Evolutionary conservation across 352 stramenopile species (phyloP).

Genomic region (Globisporangium viniferum): DNA sequence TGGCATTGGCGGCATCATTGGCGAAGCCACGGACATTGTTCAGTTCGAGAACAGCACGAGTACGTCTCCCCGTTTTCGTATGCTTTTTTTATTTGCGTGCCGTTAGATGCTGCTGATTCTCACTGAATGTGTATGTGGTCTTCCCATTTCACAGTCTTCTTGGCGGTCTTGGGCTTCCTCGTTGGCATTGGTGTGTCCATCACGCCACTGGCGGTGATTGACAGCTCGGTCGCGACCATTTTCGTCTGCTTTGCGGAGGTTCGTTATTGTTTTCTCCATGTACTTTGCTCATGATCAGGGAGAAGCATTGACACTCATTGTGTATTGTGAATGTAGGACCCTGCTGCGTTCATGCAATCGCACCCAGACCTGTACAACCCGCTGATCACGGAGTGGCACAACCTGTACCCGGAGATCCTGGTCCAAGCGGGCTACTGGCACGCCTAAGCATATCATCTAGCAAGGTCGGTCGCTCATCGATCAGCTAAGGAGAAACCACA

Average conservation of each 20-base stretch:
- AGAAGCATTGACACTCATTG: background rate
- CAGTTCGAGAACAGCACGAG: conserved; percentile 66
- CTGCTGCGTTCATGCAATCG: conserved; percentile 69
- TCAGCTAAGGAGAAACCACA: background rate
- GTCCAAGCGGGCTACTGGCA: conserved; percentile 85
- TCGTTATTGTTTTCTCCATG: conserved; percentile 1
- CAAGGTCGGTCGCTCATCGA: background rate
- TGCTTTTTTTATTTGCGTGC: too few species aligned
- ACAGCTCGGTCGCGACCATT: conserved; percentile 93
- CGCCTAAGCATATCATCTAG: conserved; percentile 22
- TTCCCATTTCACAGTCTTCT: conserved; percentile 29
- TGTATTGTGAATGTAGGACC: conserved; percentile 37
- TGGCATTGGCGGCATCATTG: conserved; percentile 45
- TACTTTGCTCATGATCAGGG: background rate
- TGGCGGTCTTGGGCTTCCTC: conserved; percentile 86
- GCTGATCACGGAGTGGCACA: conserved; percentile 86
- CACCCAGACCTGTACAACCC: conserved; percentile 82
- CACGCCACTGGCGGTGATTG: conserved; percentile 91
- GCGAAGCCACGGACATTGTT: conserved; percentile 49
- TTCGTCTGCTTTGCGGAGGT: conserved; percentile 96
- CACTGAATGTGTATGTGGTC: background rate
- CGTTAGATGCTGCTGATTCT: background rate
- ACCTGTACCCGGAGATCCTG: conserved; percentile 87
- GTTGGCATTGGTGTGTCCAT: conserved; percentile 86
- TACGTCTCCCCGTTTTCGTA: conserved; percentile 17